phyloP scores from a whole-genome alignment of 2,329 filamentous ascomycete species.

The Talaromyces funiculosus region DNA sequence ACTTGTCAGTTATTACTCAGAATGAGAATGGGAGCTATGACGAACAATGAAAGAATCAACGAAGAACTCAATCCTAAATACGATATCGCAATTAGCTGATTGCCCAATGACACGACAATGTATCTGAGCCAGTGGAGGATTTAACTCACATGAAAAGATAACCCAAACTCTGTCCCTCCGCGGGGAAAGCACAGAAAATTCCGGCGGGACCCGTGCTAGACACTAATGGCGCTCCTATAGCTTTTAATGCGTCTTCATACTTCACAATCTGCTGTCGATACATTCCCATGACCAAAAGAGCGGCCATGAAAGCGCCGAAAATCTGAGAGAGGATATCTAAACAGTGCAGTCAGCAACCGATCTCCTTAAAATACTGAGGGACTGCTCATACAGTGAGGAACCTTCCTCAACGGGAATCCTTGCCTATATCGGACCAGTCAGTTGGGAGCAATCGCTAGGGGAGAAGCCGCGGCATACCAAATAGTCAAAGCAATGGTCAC shows the following conservation, averaged over 20 bases:
- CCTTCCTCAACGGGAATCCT: slow-evolving; percentile 54
- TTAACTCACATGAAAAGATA: slow-evolving; percentile 46
- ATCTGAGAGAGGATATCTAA: slow-evolving; percentile 52
- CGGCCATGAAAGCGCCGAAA: slow-evolving; percentile 53
- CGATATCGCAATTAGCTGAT: background rate
- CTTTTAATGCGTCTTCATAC: slow-evolving; percentile 36
- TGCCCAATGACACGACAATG: background rate
- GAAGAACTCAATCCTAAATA: slow-evolving; percentile 50
- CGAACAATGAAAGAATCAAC: slow-evolving; percentile 50
- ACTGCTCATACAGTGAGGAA: slow-evolving; percentile 19
- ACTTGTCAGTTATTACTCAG: background rate
- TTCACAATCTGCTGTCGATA: slow-evolving; percentile 49
- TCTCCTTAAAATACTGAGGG: background rate
- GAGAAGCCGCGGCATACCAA: slow-evolving; percentile 17
- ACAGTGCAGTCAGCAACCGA: background rate
- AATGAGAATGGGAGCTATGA: background rate
- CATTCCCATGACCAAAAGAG: slow-evolving; percentile 51
- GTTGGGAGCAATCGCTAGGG: background rate
- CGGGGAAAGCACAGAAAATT: slow-evolving; percentile 52
- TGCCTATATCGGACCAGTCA: slow-evolving; percentile 44
- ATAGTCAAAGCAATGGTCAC: slow-evolving; percentile 43
- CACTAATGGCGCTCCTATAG: slow-evolving; percentile 32
- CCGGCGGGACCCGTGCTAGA: slow-evolving; percentile 49
- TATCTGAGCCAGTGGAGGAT: too few species aligned
- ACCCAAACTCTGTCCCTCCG: slow-evolving; percentile 48